Base-by-base conservation (phyloP, 1,139 yeast genomes). In the Yamadazyma blattariae region DNA sequence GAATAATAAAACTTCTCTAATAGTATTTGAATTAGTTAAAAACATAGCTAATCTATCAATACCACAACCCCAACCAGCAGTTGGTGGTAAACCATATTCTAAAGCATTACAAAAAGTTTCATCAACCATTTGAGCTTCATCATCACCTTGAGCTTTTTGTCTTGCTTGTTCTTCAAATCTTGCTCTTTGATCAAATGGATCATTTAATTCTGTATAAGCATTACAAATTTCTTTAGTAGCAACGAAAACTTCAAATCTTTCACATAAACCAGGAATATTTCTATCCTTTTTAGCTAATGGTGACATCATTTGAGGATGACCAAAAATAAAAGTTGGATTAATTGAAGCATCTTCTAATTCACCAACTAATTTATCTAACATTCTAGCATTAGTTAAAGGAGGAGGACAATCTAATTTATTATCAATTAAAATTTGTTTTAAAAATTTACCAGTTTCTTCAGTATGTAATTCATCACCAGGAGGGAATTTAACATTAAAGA, bases 61-160 rank as follows among this genome's bases (percentile, higher is more conserved):
- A 78, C 98, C 98, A 71, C 96, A 85, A 56, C 98, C 98, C 97
- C 97, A 92, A 53, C 98, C 98, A 63, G 95, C 98, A 54, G 98
- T 92, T 56, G 98, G 98, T 44, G 98, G 98, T 57, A 92, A 77
- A 65, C 98, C 98, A 66, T 88, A 92, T 71, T 92, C 98, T 59
- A 92, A 79, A 47, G 98, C 97, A 56, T 90, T 87, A 73, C 95
- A 85, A 89, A 92, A 92, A 44, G 88, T 83, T 70, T 92, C 98
- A 62, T 92, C 98, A 47, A 92, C 77, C 67, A 89, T 63, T 72
- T 92, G 98, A 40, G 97, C 98, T 71, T 92, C 98, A 57, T 92
- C 98, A 59, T 92, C 98, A 74, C 98, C 98, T 68, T 89, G 97
- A 51, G 74, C 97, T 75, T 92, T 92, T 76, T 92, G 98, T 67